Percentiles rank a stretch among this genome's conserved stretches.
Evolutionary conservation across 257 asterid species (phyloP).

Genomic region (Petunia axillaris): DNA sequence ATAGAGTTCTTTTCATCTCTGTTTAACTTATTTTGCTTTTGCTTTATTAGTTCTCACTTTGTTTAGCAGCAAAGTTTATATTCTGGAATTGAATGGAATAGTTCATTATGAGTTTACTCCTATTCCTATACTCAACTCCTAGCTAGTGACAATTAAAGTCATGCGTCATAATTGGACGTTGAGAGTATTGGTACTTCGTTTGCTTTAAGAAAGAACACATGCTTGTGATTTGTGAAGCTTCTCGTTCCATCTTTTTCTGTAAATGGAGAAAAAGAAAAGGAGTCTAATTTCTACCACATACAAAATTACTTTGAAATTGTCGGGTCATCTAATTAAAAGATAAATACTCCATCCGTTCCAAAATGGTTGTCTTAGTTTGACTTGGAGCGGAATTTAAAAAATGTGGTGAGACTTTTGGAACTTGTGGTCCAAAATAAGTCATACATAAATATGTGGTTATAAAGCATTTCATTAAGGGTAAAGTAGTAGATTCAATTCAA

Average conservation of each 20-base stretch:
- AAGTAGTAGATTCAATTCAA: too few relatives aligned
- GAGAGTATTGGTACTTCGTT: conserved; percentile 9
- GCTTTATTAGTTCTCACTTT: conserved; percentile 1
- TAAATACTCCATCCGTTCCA: too few relatives aligned
- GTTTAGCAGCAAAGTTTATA: not conserved
- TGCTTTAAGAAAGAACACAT: conserved; percentile 19
- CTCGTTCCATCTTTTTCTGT: not conserved
- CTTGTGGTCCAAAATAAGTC: too few relatives aligned
- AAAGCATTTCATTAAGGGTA: too few relatives aligned
- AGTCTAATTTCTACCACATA: not conserved
- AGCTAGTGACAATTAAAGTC: conserved; percentile 17
- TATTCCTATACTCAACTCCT: conserved; percentile 5
- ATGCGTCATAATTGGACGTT: conserved; percentile 18
- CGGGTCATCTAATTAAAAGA: too few relatives aligned
- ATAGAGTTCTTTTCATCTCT: not conserved
- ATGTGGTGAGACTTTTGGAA: too few relatives aligned
- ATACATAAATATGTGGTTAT: too few relatives aligned
- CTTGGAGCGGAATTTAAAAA: too few relatives aligned
- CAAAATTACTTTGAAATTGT: too few relatives aligned
- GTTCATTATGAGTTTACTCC: conserved; percentile 18
- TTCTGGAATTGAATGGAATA: not conserved
- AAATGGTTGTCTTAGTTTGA: too few relatives aligned
- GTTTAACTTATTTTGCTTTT: not conserved
- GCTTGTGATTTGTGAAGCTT: conserved; percentile 1
- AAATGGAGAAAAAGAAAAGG: not conserved